phyloP scores from a whole-genome alignment of 495 filamentous ascomycete species.

The Tuber indicum region DNA sequence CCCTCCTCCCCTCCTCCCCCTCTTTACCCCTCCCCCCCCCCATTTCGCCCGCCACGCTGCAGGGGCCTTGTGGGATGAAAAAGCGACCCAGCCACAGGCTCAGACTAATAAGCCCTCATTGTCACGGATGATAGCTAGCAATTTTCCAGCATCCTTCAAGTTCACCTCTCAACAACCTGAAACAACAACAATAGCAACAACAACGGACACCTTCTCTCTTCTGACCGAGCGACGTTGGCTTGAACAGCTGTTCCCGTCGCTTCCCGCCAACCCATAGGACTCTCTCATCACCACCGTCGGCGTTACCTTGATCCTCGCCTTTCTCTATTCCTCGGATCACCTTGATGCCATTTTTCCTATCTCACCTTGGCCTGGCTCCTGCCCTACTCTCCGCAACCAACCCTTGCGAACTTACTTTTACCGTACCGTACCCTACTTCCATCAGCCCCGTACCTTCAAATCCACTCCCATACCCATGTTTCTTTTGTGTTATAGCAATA shows the following conservation, averaged over 20 bases:
- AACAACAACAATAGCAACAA: slow-evolving; percentile 17
- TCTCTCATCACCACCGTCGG: neutral
- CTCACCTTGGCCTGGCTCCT: neutral
- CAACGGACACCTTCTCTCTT: neutral
- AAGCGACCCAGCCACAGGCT: neutral
- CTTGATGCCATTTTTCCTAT: slow-evolving; percentile 7
- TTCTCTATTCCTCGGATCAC: neutral
- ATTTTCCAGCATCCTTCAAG: neutral
- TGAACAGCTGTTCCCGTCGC: neutral
- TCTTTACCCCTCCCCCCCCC: neutral
- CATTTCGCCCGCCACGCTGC: neutral
- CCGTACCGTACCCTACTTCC: neutral
- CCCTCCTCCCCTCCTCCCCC: neutral
- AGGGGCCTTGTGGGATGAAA: neutral
- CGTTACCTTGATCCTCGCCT: neutral
- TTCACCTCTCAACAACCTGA: too few relatives aligned
- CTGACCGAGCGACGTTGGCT: neutral
- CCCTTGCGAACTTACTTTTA: neutral
- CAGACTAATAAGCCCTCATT: neutral
- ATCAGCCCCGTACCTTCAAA: neutral
- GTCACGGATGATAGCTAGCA: neutral
- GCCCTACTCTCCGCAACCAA: neutral
- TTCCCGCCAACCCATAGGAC: neutral
- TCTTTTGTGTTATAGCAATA: neutral
- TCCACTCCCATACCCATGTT: neutral